Evolutionary conservation across 257 asterid species (phyloP).

Genomic region (Solanum tacnaense): DNA sequence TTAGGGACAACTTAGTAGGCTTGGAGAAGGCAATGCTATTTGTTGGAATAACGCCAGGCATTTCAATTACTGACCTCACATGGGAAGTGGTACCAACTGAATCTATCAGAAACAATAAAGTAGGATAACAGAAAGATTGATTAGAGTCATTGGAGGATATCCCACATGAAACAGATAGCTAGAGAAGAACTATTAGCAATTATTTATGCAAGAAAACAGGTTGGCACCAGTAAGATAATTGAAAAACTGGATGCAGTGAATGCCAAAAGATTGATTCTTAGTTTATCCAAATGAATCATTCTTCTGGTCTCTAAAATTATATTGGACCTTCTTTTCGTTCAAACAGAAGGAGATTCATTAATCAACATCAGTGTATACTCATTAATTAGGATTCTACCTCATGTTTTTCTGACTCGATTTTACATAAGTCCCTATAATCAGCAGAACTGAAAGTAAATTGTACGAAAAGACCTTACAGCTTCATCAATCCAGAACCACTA

Average conservation of each 20-base stretch:
- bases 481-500: background rate
- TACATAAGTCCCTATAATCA: background rate
- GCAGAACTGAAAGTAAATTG: background rate
- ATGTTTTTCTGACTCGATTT: background rate
- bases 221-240: background rate
- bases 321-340: background rate
- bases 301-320: background rate
- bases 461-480: background rate
- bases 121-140: conserved; percentile 1
- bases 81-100: conserved; percentile 33
- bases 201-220: background rate
- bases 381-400: background rate
- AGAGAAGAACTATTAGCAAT: background rate
- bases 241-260: background rate
- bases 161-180: background rate
- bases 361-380: background rate
- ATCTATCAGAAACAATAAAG: conserved; percentile 12
- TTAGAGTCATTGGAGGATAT: background rate
- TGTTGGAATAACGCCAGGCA: conserved; percentile 33
- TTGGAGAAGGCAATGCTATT: conserved; percentile 23
- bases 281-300: background rate
- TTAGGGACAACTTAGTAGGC: conserved; percentile 15
- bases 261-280: background rate
- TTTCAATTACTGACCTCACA: conserved; percentile 31
- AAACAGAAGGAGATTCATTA: background rate